Percentiles rank a stretch among this genome's conserved stretches.
These are phyloP conservation scores for Penicillium sp. DNA, from an alignment of 2,329 filamentous ascomycete species.

Conservation along the genomic window DNA sequence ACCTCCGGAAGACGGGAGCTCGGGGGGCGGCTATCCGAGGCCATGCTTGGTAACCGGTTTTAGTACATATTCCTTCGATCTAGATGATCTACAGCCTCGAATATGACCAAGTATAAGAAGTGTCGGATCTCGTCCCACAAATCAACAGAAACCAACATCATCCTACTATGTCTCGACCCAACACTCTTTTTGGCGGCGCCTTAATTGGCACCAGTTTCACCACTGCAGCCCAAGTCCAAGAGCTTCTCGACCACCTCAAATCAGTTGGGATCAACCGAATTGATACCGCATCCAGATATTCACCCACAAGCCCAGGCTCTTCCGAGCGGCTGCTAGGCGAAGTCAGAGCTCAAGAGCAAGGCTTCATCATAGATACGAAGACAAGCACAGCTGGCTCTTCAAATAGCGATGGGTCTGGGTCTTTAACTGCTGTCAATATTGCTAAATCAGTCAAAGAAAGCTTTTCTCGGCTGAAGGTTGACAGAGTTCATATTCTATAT, in stretches of 20 bases:
- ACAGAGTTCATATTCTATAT: slow-evolving; percentile 43
- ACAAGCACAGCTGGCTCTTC: slow-evolving; percentile 37
- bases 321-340: slow-evolving; percentile 40
- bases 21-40: no score
- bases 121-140: no score
- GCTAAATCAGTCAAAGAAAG: slow-evolving; percentile 33
- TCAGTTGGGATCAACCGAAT: slow-evolving; percentile 3
- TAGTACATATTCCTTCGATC: no score
- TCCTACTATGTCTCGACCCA: background rate
- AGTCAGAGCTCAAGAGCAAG: slow-evolving; percentile 20
- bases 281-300: slow-evolving; percentile 41
- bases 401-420: slow-evolving; percentile 19
- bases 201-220: slow-evolving; percentile 5
- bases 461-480: slow-evolving; percentile 28
- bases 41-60: no score
- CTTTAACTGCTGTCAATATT: slow-evolving; percentile 31
- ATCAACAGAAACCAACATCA: background rate
- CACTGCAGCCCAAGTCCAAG: slow-evolving; percentile 3
- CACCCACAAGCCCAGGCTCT: slow-evolving; percentile 34
- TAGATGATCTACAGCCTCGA: no score
- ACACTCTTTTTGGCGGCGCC: slow-evolving; percentile 3
- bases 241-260: slow-evolving; percentile 6
- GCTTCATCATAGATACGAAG: slow-evolving; percentile 42
- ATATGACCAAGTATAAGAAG: no score
- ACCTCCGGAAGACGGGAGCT: no score